phyloP scores from a whole-genome alignment of 2,329 filamentous ascomycete species.

The Colletotrichum zoysiae region DNA sequence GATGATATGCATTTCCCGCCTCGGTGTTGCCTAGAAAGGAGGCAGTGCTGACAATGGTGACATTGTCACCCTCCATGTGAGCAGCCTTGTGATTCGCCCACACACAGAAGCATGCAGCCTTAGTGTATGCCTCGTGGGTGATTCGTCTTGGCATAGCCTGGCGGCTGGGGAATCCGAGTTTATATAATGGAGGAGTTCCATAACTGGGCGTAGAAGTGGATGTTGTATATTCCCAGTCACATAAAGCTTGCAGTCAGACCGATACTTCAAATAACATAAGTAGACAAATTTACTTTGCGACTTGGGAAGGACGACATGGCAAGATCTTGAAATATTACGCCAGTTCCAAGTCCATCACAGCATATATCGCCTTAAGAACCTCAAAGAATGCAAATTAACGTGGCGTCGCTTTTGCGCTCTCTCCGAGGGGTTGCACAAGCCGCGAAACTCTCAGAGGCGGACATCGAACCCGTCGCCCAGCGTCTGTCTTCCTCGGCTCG shows the following conservation, averaged over 20 bases:
- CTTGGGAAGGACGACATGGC: not conserved
- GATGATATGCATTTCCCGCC: not conserved
- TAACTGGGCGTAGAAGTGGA: not conserved
- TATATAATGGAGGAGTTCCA: not conserved
- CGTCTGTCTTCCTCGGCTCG: not conserved
- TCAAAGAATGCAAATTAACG: not conserved
- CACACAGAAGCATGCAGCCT: not conserved
- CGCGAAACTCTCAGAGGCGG: not conserved
- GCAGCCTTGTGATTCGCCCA: not conserved
- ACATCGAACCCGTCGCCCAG: not conserved
- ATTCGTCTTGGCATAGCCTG: not conserved
- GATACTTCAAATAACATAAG: not conserved
- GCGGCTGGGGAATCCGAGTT: not conserved
- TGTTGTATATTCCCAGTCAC: not conserved
- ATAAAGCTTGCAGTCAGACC: not conserved
- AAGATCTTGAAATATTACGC: no score
- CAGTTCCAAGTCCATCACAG: not conserved
- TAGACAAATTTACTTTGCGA: not conserved
- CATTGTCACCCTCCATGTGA: not conserved
- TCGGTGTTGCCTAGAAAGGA: conserved; percentile 24
- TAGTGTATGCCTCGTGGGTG: not conserved
- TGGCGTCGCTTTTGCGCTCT: conserved; percentile 5
- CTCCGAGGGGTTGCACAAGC: conserved; percentile 7
- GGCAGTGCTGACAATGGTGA: conserved; percentile 19
- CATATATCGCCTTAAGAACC: not conserved